Conservation (phyloP, 2,329 filamentous ascomycete species). For the Aureobasidium sp. region DNA sequence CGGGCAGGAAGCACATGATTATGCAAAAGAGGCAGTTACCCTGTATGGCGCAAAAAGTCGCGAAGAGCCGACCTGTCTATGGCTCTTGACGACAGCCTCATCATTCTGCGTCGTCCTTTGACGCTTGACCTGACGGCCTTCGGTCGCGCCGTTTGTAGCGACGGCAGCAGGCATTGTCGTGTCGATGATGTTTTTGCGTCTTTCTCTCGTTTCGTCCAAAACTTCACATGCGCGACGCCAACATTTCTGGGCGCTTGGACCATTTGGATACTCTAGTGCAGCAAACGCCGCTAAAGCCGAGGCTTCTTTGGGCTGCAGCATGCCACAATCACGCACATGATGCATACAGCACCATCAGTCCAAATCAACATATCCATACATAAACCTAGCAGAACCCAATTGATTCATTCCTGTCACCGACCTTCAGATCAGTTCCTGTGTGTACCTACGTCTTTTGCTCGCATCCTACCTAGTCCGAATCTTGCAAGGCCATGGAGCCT, state of each 20-base stretch:
- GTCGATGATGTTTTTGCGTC: neutral
- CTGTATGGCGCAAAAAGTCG: conserved; percentile 90
- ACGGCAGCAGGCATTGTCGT: conserved; percentile 13
- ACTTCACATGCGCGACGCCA: neutral
- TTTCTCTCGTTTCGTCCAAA: neutral
- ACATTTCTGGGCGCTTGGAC: conserved; percentile 2
- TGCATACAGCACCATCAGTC: neutral
- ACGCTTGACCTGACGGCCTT: conserved; percentile 61
- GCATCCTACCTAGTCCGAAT: neutral
- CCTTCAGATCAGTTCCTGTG: neutral
- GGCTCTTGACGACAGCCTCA: conserved; percentile 22
- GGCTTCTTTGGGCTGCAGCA: neutral
- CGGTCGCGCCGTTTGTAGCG: neutral
- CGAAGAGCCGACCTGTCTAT: conserved; percentile 41
- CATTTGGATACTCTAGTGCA: neutral
- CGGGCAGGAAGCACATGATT: neutral
- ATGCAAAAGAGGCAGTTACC: conserved; percentile 42
- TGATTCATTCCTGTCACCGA: neutral
- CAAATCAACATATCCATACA: neutral
- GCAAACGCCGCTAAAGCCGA: neutral
- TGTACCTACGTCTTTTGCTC: neutral
- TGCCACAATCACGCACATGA: neutral
- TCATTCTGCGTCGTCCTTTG: conserved; percentile 53
- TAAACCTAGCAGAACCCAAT: neutral
- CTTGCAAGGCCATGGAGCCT: conserved; percentile 17